Base-by-base conservation (phyloP, 768 basidiomycete species). In the Tricholoma sp. region DNA sequence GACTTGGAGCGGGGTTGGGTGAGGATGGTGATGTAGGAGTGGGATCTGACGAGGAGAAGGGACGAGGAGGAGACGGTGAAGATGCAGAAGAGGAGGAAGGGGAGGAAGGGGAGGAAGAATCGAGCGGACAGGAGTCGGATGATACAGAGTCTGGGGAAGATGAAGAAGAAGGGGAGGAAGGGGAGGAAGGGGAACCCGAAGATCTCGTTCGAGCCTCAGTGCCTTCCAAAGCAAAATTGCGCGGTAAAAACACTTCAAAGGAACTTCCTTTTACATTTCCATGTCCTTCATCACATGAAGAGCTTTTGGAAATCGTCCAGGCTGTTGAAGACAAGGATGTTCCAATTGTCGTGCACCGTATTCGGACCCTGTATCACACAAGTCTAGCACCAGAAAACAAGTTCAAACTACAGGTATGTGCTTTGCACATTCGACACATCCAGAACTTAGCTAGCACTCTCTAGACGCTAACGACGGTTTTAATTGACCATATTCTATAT, bases 241-340 rank as follows among this genome's bases (percentile, higher is more conserved):
- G 71, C 63, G 59, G 69, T 32, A 71, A 68, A 56, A 73, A 70
- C 53, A 32, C 57, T 31, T 58, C 66, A 1, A 79, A 82, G 53
- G 91, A 93, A 56, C 78, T 98, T 3, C 97, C 97, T 0, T 99
- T 83, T 68, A 98, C 92, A 1, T 98, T 98, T 70, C 80, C 89
- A 42, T 96, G 94, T 64, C 97, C 97, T 0, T 70, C 80, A 13
- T 84, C 76, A 10, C 94, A 98, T 63, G 90, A 91, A 47, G 93
- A 96, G 56, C 89, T 98, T 61, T 78, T 96, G n/a, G 82, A 88
- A 20, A 87, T 96, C 13, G 67, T 98, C 2, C 81, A 88, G 17
- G 79, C 77, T 39, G 68, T 94, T 15, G 77, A 82, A 13, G 89
- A 92, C 42, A 73, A 81, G 28, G 88, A 96, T 57, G 68, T 96